These are phyloP conservation scores for Vaccinium myrtillus DNA, from an alignment of 148 eudicot species.

Conservation along the genomic window DNA sequence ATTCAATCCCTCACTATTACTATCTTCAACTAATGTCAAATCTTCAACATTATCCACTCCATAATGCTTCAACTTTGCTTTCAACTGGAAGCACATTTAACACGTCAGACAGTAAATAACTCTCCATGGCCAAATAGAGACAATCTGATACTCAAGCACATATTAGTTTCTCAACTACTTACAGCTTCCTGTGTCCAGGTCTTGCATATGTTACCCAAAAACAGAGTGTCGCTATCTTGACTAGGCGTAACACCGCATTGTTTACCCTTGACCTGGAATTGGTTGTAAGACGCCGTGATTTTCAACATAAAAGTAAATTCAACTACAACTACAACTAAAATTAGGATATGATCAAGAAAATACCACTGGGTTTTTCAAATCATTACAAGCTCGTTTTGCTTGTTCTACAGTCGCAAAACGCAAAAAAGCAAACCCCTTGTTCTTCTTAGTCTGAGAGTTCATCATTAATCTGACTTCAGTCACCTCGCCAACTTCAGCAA, in stretches of 20 bases:
- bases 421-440: slow-evolving; percentile 95
- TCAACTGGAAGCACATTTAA: slow-evolving; percentile 73
- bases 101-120: slow-evolving; percentile 41
- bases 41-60: slow-evolving; percentile 89
- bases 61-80: slow-evolving; percentile 75
- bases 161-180: slow-evolving; percentile 51
- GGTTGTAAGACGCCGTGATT: slow-evolving; percentile 35
- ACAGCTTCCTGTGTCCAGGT: slow-evolving; percentile 98
- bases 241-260: slow-evolving; percentile 96
- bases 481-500: slow-evolving; percentile 78
- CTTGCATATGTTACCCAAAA: slow-evolving; percentile 97
- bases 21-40: slow-evolving; percentile 89
- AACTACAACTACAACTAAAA: slow-evolving; percentile 28
- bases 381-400: slow-evolving; percentile 86
- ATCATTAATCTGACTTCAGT: slow-evolving; percentile 93
- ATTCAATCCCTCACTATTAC: slow-evolving; percentile 72
- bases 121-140: slow-evolving; percentile 31
- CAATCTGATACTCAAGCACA: slow-evolving; percentile 23
- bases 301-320: slow-evolving; percentile 27
- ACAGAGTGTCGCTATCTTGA: slow-evolving; percentile 93
- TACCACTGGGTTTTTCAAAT: slow-evolving; percentile 95
- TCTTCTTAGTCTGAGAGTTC: slow-evolving; percentile 94
- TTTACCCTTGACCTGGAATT: slow-evolving; percentile 93
- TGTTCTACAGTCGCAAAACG: slow-evolving; percentile 97
- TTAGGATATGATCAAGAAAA: slow-evolving; percentile 46